Base-by-base conservation (phyloP, 2,329 filamentous ascomycete genomes). In the Ascochyta clinopodiicola region DNA sequence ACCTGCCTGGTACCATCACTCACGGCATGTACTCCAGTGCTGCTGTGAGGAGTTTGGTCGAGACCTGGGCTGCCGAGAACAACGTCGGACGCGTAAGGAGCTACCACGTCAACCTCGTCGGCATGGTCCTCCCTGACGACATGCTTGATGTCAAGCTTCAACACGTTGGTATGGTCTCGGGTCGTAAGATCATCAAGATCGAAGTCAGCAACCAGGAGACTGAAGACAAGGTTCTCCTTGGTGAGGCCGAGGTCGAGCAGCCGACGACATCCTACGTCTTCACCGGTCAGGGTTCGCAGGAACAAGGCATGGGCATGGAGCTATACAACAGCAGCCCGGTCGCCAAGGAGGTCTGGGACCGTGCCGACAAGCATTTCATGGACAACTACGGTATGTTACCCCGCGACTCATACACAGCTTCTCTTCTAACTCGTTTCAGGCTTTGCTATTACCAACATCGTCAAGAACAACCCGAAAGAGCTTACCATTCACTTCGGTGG, bases 251-350 rank as follows among this genome's bases (percentile, higher is more conserved):
- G 78, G 92, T 99, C 55, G 95, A 99, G 79, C 95, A 99, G 76
- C 96, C 96, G 7, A 92, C 95, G 31, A 96, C 94, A 2, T 89
- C 95, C 5, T 99, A 99, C 71, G 92, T 99, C 66, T 99, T 99
- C 79, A 99, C 96, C 61, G 95, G 95, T 51, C 95, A 99, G 78
- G 95, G 95, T 68, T 97, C 93, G 45, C 96, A 99, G 78, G 95
- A 99, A 78, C 95, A 99, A 77, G 95, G 95, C 60, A 99, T 99
- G 95, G 95, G 95, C 79, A 99, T 99, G 95, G 95, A 98, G 72
- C 84, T 99, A 46, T 99, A 99, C 76, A 89, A 84, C 70, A 96
- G 89, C 83, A 98, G 95, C 75, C 82, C 89, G 34, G 95, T 99
- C 19, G 96, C 95, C 60, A 93, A 92, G 81, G 94, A 96, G 69